Conservation (phyloP, 2,329 filamentous ascomycete species). For the Rachicladosporium sp. region DNA sequence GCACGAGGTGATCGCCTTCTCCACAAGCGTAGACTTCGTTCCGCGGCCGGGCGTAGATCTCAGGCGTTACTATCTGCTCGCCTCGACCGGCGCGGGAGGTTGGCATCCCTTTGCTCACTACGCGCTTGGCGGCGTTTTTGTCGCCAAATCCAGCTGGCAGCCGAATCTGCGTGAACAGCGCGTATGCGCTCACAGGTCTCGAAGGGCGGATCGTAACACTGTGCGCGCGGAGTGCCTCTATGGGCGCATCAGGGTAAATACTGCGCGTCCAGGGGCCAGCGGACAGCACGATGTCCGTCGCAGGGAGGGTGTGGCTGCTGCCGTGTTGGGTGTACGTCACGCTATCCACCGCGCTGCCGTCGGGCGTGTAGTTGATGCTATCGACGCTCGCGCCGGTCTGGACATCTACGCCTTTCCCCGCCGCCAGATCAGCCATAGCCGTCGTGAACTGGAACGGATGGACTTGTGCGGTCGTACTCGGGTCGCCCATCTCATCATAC, state of each 20-base stretch:
- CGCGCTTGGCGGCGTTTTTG: too few relatives aligned
- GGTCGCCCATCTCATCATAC: constrained; percentile 76
- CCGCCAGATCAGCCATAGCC: constrained; percentile 63
- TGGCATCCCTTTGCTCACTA: constrained; percentile 7
- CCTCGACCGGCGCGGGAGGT: constrained; percentile 32
- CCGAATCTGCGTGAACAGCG: constrained; percentile 75
- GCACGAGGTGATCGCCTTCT: constrained; percentile 64
- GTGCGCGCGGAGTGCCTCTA: constrained; percentile 49
- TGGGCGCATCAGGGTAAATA: constrained; percentile 44
- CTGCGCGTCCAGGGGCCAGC: constrained; percentile 51
- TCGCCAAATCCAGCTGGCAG: constrained; percentile 27
- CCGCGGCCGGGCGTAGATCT: constrained; percentile 85
- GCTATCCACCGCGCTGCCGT: constrained; percentile 40
- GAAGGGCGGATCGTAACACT: constrained; percentile 49
- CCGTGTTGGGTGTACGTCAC: constrained; percentile 50
- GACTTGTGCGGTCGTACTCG: constrained; percentile 77
- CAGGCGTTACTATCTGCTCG: constrained; percentile 62
- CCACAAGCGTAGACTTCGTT: constrained; percentile 90
- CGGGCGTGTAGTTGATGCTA: constrained; percentile 43
- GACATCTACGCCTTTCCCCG: constrained; percentile 46
- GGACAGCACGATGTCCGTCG: constrained; percentile 46
- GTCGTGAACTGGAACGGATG: constrained; percentile 88
- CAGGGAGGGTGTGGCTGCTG: constrained; percentile 39
- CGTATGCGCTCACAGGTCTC: constrained; percentile 54
- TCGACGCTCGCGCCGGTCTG: constrained; percentile 54